Evolutionary conservation across 169 alveolate genomes (phyloP), one percentile per base, ranked within the genome.

Genomic region (Cryptosporidium canis): DNA sequence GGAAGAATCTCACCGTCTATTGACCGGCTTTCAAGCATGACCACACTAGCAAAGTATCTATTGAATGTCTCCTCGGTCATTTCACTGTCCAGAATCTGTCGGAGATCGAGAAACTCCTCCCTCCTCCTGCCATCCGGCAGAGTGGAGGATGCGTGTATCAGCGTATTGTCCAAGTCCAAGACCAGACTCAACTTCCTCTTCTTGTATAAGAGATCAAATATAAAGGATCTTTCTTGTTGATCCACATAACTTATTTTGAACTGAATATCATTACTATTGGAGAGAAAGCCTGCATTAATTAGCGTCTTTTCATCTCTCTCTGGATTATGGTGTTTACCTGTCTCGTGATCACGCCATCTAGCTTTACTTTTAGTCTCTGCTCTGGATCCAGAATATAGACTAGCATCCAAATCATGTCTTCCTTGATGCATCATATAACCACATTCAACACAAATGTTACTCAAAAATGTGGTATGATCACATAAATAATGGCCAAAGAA

Each of bases 91-190:
- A 47, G 14, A 3, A 14, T 58, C 4, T 35, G 47, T n/a, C 27
- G 53, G 37, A 83, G 14, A 7, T 45, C 55, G 6, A 43, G 3
- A 63, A 21, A 31, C 16, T 29, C 44, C 16, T 31, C 55, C 16
- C 41, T 48, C n/a, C 37, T 63, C 12, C 31, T 45, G 27, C 29
- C 47, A n/a, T 83, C 85, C 33, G 87, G 91, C 55, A 83, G 66
- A 44, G 48, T 53, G 21, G 91, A 91, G 5, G 96, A 85, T 0
- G 96, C 95, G 63, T 94, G 96, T 8, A 94, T 83, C 18, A 94
- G 72, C 21, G 96, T 94, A 61, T 94, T 93, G 65, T 94, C 96
- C 29, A 94, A 55, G 55, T 94, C 96, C 44, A 94, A 83, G 29
- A 94, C 96, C 12, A 94, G 83, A 53, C 95, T 92, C 47, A 94